Evolutionary conservation across 495 filamentous ascomycete species (phyloP), one percentile per base, ranked within the genome.

Genomic region (Astrothelium subdiscretum): DNA sequence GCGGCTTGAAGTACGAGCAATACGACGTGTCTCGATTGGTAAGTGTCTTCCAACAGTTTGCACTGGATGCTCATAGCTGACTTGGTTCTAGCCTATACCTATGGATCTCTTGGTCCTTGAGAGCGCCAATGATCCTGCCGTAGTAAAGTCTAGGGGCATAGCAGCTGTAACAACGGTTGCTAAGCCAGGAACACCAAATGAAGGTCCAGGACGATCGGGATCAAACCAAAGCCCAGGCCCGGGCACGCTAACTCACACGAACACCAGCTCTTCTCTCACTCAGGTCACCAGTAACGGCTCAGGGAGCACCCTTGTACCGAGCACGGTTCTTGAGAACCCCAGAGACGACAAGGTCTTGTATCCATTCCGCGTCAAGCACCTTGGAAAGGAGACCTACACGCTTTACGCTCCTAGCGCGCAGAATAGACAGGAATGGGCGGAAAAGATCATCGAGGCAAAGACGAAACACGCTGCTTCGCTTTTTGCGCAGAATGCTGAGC

Each of bases 81-180:
- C 31, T 20, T 1, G 48, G 13, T 12, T 35, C 26, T 60, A 86
- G 84, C 94, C 94, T 26, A 96, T 99, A 67, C 95, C 95, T 0
- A 99, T 97, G 92, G 90, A 95, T 68, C 79, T 99, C 32, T 77
- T 99, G 29, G 89, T 92, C 24, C 77, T 99, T 4, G 94, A 99
- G 72, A 94, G 87, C 68, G 85, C 87, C 43, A 87, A 91, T 62
- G 94, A 99, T 63, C 91, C 96, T 61, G 87, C 95, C 0, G 90
- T 97, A 1, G 77, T 89, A 59, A 94, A 92, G 70, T 89, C 89
- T 11, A 88, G 90, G 68, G 90, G 91, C 35, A 83, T 97, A 59
- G 82, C 86, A n/a, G 74, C 80, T 32, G 78, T 82, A 3, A 81
- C 85, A 22, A 82, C 84, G 5, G 73, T 85, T 11, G 79, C 83